These are phyloP conservation scores for Porphyrellus sp. DNA, from an alignment of 1,284 basidiomycete genomes.

Conservation along the genomic window DNA sequence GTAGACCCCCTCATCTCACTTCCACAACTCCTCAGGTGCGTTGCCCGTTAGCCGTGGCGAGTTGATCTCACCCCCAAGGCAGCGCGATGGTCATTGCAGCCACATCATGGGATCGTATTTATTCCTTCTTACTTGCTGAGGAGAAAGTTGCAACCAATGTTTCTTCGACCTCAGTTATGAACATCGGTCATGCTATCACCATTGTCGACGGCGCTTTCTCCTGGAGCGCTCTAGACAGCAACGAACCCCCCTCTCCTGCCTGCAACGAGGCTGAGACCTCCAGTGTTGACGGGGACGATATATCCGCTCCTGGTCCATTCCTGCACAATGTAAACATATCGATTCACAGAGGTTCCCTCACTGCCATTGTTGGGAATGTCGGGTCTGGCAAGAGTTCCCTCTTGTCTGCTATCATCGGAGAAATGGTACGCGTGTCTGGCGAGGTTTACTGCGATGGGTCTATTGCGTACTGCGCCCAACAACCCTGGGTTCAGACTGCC, in stretches of 20 bases:
- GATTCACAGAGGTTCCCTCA: slow-evolving; percentile 46
- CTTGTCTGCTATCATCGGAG: slow-evolving; percentile 48
- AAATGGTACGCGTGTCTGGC: slow-evolving; percentile 46
- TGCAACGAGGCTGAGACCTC: slow-evolving; percentile 11
- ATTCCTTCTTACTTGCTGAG: slow-evolving; percentile 27
- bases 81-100: slow-evolving; percentile 38
- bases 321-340: slow-evolving; percentile 42
- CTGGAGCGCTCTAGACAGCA: slow-evolving; percentile 18
- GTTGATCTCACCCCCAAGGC: neutral
- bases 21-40: slow-evolving; percentile 30
- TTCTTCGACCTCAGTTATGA: slow-evolving; percentile 1
- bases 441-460: slow-evolving; percentile 52
- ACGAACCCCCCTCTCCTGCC: neutral
- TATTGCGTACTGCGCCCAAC: slow-evolving; percentile 58
- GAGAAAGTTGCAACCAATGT: slow-evolving; percentile 19
- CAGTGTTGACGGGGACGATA: slow-evolving; percentile 9
- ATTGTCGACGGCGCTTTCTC: slow-evolving; percentile 25
- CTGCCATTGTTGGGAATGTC: slow-evolving; percentile 50
- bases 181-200: slow-evolving; percentile 22
- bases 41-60: neutral
- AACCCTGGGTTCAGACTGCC: slow-evolving; percentile 51
- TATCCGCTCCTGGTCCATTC: slow-evolving; percentile 20
- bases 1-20: slow-evolving; percentile 32
- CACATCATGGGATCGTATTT: slow-evolving; percentile 32
- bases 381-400: slow-evolving; percentile 42